phyloP scores from a whole-genome alignment of 1,284 basidiomycete species.

The Porogramme epimiltina region DNA sequence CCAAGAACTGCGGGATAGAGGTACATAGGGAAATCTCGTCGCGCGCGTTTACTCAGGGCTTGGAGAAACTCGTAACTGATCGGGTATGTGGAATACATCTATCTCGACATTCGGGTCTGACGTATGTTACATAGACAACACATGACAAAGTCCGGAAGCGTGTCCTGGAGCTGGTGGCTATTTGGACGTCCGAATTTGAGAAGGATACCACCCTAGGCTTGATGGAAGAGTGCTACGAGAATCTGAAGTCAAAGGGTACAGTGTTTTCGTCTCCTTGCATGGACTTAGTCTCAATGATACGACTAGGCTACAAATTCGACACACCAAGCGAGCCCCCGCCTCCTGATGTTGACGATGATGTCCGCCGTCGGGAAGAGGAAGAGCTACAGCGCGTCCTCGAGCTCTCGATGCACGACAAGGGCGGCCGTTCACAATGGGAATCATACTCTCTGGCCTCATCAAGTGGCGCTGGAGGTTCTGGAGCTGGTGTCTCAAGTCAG shows the following conservation, averaged over 20 bases:
- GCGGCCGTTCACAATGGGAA: slow-evolving; percentile 66
- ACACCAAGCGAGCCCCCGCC: slow-evolving; percentile 65
- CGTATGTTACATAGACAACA: slow-evolving; percentile 59
- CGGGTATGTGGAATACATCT: slow-evolving; percentile 50
- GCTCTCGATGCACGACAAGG: slow-evolving; percentile 87
- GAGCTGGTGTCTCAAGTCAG: slow-evolving; percentile 29
- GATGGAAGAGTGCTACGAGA: slow-evolving; percentile 90
- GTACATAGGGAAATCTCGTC: slow-evolving; percentile 89
- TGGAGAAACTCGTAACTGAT: slow-evolving; percentile 88
- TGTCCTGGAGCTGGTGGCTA: slow-evolving; percentile 72
- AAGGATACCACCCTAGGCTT: slow-evolving; percentile 81
- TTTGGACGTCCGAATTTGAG: slow-evolving; percentile 89
- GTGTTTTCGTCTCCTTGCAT: background rate
- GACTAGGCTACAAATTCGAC: slow-evolving; percentile 72
- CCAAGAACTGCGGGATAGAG: slow-evolving; percentile 87
- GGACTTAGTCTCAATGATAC: background rate
- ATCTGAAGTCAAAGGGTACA: slow-evolving; percentile 82
- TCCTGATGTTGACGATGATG: slow-evolving; percentile 75
- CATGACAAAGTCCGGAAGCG: slow-evolving; percentile 87
- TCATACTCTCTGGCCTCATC: slow-evolving; percentile 42
- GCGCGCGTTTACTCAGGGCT: slow-evolving; percentile 86
- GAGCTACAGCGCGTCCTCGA: slow-evolving; percentile 90
- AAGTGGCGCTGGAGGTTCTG: slow-evolving; percentile 43
- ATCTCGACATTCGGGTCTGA: background rate
- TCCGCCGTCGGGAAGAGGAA: slow-evolving; percentile 84